Evolutionary conservation across 2,329 filamentous ascomycete genomes (phyloP).

Genomic region (Colletotrichum sidae): DNA sequence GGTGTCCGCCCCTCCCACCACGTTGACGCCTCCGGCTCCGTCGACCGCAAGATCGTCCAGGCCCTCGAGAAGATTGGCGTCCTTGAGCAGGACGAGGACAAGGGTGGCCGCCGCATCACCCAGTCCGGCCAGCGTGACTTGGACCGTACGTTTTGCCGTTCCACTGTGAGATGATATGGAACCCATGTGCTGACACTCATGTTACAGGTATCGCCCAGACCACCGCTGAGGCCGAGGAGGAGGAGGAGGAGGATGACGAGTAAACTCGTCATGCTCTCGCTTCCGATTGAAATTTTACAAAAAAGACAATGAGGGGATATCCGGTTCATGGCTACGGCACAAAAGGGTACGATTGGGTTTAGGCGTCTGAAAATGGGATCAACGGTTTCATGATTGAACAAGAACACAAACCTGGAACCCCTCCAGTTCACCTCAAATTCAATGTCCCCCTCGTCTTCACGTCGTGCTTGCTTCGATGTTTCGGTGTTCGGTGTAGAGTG

Average conservation of each 20-base stretch:
- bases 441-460: slow-evolving; percentile 24
- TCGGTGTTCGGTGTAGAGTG: not conserved
- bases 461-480: slow-evolving; percentile 1
- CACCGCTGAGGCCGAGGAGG: slow-evolving; percentile 78
- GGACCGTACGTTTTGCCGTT: slow-evolving; percentile 71
- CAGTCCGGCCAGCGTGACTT: slow-evolving; percentile 98
- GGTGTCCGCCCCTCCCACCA: slow-evolving; percentile 92
- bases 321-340: slow-evolving; percentile 21
- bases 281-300: slow-evolving; percentile 1
- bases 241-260: slow-evolving; percentile 75
- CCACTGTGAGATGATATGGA: not conserved
- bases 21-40: slow-evolving; percentile 92
- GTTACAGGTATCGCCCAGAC: slow-evolving; percentile 79
- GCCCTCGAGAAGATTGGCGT: slow-evolving; percentile 99
- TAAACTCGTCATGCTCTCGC: slow-evolving; percentile 54
- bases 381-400: slow-evolving; percentile 32
- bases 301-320: slow-evolving; percentile 11
- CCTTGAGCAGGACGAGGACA: slow-evolving; percentile 96
- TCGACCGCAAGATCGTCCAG: slow-evolving; percentile 98
- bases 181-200: slow-evolving; percentile 4
- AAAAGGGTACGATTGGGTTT: slow-evolving; percentile 30
- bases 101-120: slow-evolving; percentile 98
- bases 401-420: slow-evolving; percentile 15
- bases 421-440: slow-evolving; percentile 12
- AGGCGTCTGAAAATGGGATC: slow-evolving; percentile 36